Evolutionary conservation across 2,329 filamentous ascomycete genomes (phyloP).

Genomic region (Exophiala alcalophila): DNA sequence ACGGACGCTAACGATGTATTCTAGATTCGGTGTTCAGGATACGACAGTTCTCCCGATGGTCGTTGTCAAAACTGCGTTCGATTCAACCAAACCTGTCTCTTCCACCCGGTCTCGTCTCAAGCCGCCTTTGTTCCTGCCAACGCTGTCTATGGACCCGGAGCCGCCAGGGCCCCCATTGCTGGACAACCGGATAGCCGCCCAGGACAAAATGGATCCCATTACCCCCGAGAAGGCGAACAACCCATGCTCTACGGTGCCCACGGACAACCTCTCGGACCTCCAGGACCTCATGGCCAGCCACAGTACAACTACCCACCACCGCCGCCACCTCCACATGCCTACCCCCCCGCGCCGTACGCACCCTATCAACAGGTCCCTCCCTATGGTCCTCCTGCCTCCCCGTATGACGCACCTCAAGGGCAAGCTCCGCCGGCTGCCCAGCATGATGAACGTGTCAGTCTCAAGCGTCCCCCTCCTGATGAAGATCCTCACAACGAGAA

Average conservation of each 20-base stretch:
- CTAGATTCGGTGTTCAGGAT: constrained; percentile 73
- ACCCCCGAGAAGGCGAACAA: constrained; percentile 25
- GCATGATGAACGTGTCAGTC: constrained; percentile 49
- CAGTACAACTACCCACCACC: constrained; percentile 42
- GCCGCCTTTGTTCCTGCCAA: constrained; percentile 71
- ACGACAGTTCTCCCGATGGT: constrained; percentile 68
- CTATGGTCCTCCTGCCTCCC: constrained; percentile 19
- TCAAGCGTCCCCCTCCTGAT: constrained; percentile 32
- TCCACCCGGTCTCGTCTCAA: constrained; percentile 71
- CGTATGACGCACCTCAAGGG: constrained; percentile 37
- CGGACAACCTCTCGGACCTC: constrained; percentile 48
- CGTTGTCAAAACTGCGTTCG: constrained; percentile 70
- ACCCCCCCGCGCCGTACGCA: constrained; percentile 29
- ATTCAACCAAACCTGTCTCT: constrained; percentile 74
- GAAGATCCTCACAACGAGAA: constrained; percentile 32
- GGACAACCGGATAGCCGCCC: constrained; percentile 31
- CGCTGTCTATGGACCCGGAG: constrained; percentile 57
- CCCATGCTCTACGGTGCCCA: constrained; percentile 49
- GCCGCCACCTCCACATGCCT: constrained; percentile 36
- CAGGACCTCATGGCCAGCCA: constrained; percentile 31
- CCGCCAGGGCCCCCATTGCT: constrained; percentile 32
- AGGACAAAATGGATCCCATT: constrained; percentile 35
- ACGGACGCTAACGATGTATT: constrained; percentile 19
- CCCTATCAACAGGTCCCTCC: constrained; percentile 19
- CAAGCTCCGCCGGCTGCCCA: constrained; percentile 36